phyloP scores from a whole-genome alignment of 768 basidiomycete species.

The Amanita thiersii region DNA sequence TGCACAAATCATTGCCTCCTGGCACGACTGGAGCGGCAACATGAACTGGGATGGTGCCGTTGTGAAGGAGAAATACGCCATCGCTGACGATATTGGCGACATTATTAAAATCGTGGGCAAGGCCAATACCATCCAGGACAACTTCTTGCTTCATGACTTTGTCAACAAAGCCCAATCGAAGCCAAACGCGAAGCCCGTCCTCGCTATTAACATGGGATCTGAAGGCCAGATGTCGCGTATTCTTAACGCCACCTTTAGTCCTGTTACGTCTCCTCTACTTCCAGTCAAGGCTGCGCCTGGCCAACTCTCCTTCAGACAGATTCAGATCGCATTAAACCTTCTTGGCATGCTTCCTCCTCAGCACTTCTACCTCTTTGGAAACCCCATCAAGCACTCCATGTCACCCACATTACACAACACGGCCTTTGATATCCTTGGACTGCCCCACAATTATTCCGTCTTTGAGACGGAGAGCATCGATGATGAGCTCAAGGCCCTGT shows the following conservation, averaged over 20 bases:
- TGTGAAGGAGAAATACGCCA: constrained; percentile 61
- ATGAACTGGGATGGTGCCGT: constrained; percentile 71
- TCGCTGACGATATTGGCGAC: constrained; percentile 67
- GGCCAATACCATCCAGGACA: constrained; percentile 67
- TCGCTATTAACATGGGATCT: constrained; percentile 91
- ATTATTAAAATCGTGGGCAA: constrained; percentile 91
- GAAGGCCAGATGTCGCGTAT: constrained; percentile 89
- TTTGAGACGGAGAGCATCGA: constrained; percentile 66
- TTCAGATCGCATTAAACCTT: constrained; percentile 74
- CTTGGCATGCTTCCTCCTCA: constrained; percentile 70
- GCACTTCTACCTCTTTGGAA: constrained; percentile 83
- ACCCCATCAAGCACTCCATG: constrained; percentile 82
- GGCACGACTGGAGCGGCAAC: constrained; percentile 88
- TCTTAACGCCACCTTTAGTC: constrained; percentile 79
- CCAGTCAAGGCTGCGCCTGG: constrained; percentile 88
- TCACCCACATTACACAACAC: constrained; percentile 93
- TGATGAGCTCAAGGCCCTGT: constrained; percentile 52
- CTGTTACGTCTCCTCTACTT: constrained; percentile 85
- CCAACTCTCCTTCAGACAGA: constrained; percentile 82
- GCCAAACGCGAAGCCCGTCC: constrained; percentile 65
- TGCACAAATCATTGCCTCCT: constrained; percentile 84
- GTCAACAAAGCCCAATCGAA: constrained; percentile 35
- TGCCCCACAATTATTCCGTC: constrained; percentile 78
- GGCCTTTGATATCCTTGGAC: constrained; percentile 69
- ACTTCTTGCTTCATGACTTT: constrained; percentile 72